phyloP scores from a whole-genome alignment of 2,329 filamentous ascomycete species.

The Claviceps sp. region DNA sequence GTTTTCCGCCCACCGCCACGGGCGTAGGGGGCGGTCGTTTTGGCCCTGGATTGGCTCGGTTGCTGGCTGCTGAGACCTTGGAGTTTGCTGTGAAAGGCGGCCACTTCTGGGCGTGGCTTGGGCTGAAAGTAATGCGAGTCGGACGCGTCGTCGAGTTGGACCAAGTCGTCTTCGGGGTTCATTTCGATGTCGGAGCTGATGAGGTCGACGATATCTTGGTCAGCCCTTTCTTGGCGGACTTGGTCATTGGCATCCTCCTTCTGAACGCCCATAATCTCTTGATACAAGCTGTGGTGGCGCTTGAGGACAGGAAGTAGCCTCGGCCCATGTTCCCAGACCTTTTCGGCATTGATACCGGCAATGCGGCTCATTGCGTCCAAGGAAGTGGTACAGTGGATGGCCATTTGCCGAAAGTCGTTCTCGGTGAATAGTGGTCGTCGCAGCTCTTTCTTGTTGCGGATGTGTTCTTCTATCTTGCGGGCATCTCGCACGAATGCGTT shows the following conservation, averaged over 20 bases:
- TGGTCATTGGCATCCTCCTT: conserved; percentile 4
- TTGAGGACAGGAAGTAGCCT: conserved; percentile 47
- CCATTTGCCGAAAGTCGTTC: conserved; percentile 58
- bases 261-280: conserved; percentile 32
- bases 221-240: conserved; percentile 1
- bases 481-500: conserved; percentile 51
- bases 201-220: conserved; percentile 39
- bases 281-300: conserved; percentile 31
- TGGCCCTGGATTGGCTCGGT: conserved; percentile 13
- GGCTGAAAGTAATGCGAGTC: conserved; percentile 35
- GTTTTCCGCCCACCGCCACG: conserved; percentile 16
- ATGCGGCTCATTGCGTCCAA: conserved; percentile 50
- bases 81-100: conserved; percentile 21
- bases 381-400: conserved; percentile 50
- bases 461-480: conserved; percentile 42
- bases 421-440: conserved; percentile 54
- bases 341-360: conserved; percentile 46
- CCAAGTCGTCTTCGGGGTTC: conserved; percentile 23
- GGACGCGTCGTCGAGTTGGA: conserved; percentile 24
- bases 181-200: conserved; percentile 32
- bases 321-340: conserved; percentile 47
- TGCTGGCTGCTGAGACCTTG: conserved; percentile 16
- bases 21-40: conserved; percentile 11
- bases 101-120: conserved; percentile 16
- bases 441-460: conserved; percentile 46